A percentile compares a stretch with the other conserved stretches of the same genome.
Conservation (phyloP, 768 basidiomycete species). For the Lactarius tabidus region DNA sequence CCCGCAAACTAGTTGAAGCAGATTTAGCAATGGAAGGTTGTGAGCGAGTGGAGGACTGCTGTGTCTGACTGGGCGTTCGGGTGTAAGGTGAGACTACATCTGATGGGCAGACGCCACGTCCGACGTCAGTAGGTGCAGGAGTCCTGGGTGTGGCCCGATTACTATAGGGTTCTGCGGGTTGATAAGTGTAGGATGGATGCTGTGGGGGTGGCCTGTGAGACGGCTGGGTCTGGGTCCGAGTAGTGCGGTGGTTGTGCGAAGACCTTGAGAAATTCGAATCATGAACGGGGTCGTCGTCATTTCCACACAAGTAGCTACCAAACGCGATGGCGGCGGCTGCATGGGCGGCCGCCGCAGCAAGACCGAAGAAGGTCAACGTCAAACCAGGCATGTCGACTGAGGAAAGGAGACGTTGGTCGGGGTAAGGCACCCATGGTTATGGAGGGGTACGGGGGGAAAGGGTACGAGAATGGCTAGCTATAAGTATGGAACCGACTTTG, state of each 20-base stretch:
- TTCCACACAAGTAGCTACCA: neutral
- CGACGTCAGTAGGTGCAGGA: neutral
- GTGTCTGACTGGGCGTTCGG: neutral
- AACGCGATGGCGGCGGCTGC: neutral
- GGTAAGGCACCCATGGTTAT: neutral
- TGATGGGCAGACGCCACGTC: too few relatives aligned
- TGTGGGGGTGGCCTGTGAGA: neutral
- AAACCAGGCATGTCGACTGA: neutral
- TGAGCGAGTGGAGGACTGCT: neutral
- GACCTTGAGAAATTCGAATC: neutral
- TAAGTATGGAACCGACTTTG: neutral
- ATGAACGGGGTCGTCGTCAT: neutral
- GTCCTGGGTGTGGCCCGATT: neutral
- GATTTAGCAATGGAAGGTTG: neutral
- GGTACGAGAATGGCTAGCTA: neutral
- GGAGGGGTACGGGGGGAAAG: neutral
- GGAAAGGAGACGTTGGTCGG: neutral
- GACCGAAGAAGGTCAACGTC: neutral
- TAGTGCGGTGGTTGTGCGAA: neutral
- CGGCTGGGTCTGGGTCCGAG: neutral
- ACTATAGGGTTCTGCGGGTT: too few relatives aligned
- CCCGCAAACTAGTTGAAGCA: neutral
- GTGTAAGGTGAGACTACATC: neutral
- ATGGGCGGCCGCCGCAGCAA: neutral
- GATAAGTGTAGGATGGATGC: neutral